Conservation (phyloP, 805 yeast species). For the Saccharomyces jurei region DNA sequence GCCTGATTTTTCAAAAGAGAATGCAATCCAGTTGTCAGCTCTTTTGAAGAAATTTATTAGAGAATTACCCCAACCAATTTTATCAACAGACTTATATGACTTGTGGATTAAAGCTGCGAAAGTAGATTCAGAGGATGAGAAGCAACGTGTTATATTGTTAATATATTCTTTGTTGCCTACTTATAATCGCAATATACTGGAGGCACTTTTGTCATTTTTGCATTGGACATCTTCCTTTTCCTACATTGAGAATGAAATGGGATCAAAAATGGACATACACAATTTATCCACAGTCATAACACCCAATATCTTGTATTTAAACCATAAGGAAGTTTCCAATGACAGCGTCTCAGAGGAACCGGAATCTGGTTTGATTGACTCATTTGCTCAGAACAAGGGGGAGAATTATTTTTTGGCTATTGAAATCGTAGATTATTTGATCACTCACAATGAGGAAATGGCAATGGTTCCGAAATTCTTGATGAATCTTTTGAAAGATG, state of each 20-base stretch:
- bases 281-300: slow-evolving; percentile 92
- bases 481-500: slow-evolving; percentile 38
- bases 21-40: slow-evolving; percentile 89
- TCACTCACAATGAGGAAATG: slow-evolving; percentile 72
- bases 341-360: slow-evolving; percentile 20
- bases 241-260: slow-evolving; percentile 79
- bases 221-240: slow-evolving; percentile 96
- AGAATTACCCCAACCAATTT: slow-evolving; percentile 85
- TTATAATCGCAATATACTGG: slow-evolving; percentile 74
- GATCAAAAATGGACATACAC: slow-evolving; percentile 93
- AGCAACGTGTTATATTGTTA: slow-evolving; percentile 45
- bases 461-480: slow-evolving; percentile 68
- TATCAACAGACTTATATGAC: slow-evolving; percentile 68
- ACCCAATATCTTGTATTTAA: slow-evolving; percentile 71
- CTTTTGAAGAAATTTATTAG: slow-evolving; percentile 83
- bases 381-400: slow-evolving; percentile 38
- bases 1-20: slow-evolving; percentile 66
- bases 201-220: slow-evolving; percentile 76
- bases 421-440: slow-evolving; percentile 78
- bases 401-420: slow-evolving; percentile 82
- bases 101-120: slow-evolving; percentile 70
- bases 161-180: slow-evolving; percentile 74
- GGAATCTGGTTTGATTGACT: slow-evolving; percentile 30
- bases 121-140: slow-evolving; percentile 39
- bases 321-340: slow-evolving; percentile 4